Evolutionary conservation across 768 basidiomycete genomes (phyloP), one percentile per base, ranked within the genome.

Genomic region (Ephemerocybe angulata): DNA sequence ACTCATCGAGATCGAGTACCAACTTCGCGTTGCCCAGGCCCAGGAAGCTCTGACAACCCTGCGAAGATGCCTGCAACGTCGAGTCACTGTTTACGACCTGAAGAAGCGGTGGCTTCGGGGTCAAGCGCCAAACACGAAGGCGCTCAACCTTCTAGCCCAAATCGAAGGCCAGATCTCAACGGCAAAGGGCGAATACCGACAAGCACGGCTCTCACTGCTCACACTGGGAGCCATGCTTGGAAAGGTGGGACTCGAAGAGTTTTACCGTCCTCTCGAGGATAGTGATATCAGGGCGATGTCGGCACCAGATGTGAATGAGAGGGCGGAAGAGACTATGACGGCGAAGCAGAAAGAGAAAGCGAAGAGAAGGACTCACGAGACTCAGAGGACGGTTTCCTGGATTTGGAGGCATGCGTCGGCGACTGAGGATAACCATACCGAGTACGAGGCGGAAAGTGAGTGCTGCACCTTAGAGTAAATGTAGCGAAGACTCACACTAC

Each of bases 61-160:
- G 1, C 58, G 64, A 0, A 50, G 53, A 19, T 5, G 3, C 50
- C 54, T 70, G 2, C 65, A 64, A 21, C 49, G 62, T 6, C 58
- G 63, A 3, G 58, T 59, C 1, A 55, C 64, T 15, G 29, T 67
- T 2, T 61, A 57, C 52, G 54, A 56, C 4, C 55, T 60, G 48
- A 69, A 68, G 50, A 58, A 63, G 31, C 58, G 42, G 1, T 47
- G 58, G 30, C 50, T 65, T 19, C 52, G 56, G 6, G 65, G 65
- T 2, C 65, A 66, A 31, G 40, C 48, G 5, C 57, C 60, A 1
- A 67, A 69, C 44, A 69, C 63, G 2, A 50, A 61, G 3, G 65
- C 68, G 1, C 31, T 48, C 1, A 60, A 56, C 17, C 48, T 59
- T 17, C 62, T 67, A 4, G 44, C 27, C 17, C 42, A 51, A 2